phyloP scores from a whole-genome alignment of 148 eudicot genomes.

The Cornus controversa region DNA sequence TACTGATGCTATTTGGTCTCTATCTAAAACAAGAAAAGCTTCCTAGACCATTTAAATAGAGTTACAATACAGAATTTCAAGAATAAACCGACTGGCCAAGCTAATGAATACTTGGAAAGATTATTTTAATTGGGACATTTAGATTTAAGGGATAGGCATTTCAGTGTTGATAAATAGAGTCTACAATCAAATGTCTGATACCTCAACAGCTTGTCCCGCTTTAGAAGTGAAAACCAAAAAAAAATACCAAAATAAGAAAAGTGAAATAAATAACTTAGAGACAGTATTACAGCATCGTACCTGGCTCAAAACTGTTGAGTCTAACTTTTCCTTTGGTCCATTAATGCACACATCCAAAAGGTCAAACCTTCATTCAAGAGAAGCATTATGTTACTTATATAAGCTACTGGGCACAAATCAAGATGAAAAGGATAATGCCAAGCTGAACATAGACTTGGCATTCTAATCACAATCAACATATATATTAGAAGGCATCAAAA shows the following conservation, averaged over 20 bases:
- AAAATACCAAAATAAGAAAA: not conserved
- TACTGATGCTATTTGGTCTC: too few relatives aligned
- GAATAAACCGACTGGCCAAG: not conserved
- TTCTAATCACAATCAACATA: not conserved
- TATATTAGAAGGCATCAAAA: not conserved
- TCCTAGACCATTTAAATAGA: not conserved
- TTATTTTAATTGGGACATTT: not conserved
- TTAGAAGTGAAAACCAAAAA: not conserved
- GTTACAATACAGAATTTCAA: not conserved
- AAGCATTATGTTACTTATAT: not conserved
- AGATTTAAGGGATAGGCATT: too few relatives aligned
- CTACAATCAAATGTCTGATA: constrained; percentile 8
- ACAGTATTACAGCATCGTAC: constrained; percentile 24
- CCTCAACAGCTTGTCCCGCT: not conserved
- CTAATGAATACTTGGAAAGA: not conserved
- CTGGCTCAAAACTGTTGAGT: constrained; percentile 92
- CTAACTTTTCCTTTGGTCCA: constrained; percentile 94
- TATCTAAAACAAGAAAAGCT: not conserved
- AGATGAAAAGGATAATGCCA: not conserved
- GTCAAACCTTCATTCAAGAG: constrained; percentile 62
- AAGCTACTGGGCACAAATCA: not conserved
- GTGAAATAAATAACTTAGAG: not conserved
- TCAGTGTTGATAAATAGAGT: not conserved
- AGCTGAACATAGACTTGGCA: not conserved
- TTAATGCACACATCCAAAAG: constrained; percentile 77